These are phyloP conservation scores for Wallacemonas collosoma DNA, from an alignment of 208 protist genomes.

Conservation along the genomic window DNA sequence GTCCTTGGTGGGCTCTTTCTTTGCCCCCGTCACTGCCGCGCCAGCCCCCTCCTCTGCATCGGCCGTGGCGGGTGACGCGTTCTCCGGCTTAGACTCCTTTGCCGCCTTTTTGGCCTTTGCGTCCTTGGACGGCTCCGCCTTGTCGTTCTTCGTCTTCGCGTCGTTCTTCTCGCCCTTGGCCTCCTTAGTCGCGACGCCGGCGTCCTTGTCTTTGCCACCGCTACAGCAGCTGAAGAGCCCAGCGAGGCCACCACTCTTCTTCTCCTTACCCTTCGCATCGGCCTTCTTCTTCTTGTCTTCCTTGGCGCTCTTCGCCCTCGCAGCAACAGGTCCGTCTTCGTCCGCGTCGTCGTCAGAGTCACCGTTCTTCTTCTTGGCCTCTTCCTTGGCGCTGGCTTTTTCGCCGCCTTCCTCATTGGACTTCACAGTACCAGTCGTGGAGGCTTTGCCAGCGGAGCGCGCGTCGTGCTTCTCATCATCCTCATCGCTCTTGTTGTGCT, in stretches of 20 bases:
- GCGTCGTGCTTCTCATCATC: neutral
- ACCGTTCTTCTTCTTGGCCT: neutral
- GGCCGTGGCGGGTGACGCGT: neutral
- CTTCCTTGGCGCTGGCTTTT: constrained; percentile 7
- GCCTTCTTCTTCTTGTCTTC: constrained; percentile 22
- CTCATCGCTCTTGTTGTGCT: constrained; percentile 3
- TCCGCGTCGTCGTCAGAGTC: constrained; percentile 2
- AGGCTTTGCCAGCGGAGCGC: neutral
- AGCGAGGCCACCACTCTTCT: constrained; percentile 12
- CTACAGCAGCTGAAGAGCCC: constrained; percentile 17
- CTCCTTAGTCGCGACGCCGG: constrained; percentile 4
- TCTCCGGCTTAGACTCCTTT: constrained; percentile 4
- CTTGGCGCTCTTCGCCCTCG: constrained; percentile 14
- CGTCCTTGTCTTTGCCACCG: constrained; percentile 10
- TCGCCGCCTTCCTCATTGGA: neutral
- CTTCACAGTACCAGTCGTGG: neutral
- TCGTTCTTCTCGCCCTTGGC: constrained; percentile 6
- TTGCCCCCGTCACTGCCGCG: neutral
- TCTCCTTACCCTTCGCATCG: constrained; percentile 18
- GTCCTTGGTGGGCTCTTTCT: neutral
- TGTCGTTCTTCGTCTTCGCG: constrained; percentile 14
- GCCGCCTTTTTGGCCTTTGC: constrained; percentile 1
- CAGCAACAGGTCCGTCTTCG: constrained; percentile 3
- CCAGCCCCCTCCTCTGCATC: no score
- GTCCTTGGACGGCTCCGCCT: constrained; percentile 10